Conservation (phyloP, 257 asterid species). For the Penstemon newberryi region DNA sequence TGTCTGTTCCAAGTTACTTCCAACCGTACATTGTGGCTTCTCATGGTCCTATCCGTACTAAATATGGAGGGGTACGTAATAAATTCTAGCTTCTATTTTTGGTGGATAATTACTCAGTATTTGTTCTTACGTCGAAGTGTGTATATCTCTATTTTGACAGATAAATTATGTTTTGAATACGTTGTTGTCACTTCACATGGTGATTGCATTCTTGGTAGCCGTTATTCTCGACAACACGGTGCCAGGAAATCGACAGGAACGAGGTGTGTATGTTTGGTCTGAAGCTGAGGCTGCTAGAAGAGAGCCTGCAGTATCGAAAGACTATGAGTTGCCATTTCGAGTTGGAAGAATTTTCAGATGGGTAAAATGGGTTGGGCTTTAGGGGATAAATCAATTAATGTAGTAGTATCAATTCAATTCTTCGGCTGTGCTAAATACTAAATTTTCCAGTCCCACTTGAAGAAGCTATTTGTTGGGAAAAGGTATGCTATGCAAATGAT, state of each 20-base stretch:
- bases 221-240: conserved; percentile 86
- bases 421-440: background rate
- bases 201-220: conserved; percentile 80
- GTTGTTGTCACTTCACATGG: conserved; percentile 85
- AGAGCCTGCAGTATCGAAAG: conserved; percentile 84
- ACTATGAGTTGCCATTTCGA: conserved; percentile 81
- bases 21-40: conserved; percentile 88
- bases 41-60: conserved; percentile 87
- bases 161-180: conserved; percentile 79
- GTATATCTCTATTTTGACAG: conserved; percentile 43
- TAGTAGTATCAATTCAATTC: background rate
- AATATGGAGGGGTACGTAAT: conserved; percentile 62
- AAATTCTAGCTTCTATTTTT: background rate
- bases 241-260: conserved; percentile 89
- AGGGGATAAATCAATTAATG: conserved; percentile 10
- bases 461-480: conserved; percentile 16
- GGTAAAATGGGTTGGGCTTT: conserved; percentile 98
- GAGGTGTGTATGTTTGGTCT: conserved; percentile 91
- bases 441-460: background rate
- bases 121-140: conserved; percentile 5
- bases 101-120: background rate
- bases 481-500: background rate
- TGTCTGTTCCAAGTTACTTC: conserved; percentile 77
- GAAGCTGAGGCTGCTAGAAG: conserved; percentile 89
- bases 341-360: conserved; percentile 83